These are phyloP conservation scores for Botrytis cinerea DNA, from an alignment of 2,329 filamentous ascomycete genomes.

Conservation along the genomic window DNA sequence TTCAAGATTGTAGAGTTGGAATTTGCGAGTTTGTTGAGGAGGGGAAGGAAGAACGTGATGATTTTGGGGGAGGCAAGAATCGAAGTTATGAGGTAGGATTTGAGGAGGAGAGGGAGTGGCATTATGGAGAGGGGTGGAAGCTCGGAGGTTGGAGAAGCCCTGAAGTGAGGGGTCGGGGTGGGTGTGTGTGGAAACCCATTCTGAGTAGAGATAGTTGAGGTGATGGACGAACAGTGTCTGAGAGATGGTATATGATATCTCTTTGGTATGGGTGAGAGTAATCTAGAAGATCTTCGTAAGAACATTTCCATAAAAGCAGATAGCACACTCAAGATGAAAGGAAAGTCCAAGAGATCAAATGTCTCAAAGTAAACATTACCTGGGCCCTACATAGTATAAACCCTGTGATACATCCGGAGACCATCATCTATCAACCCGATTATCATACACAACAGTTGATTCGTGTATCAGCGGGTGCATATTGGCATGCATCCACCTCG, in stretches of 20 bases:
- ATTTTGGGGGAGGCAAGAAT: conserved; percentile 25
- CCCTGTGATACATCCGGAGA: not conserved
- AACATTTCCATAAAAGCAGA: not conserved
- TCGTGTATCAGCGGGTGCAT: conserved; percentile 11
- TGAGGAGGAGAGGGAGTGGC: conserved; percentile 23
- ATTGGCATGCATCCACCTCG: not conserved
- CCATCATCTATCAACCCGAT: not conserved
- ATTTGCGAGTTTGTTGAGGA: conserved; percentile 22
- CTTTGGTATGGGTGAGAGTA: not conserved
- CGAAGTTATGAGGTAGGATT: conserved; percentile 23
- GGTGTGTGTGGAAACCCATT: conserved; percentile 4
- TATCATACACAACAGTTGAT: not conserved
- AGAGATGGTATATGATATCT: not conserved
- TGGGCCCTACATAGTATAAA: not conserved
- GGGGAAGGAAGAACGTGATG: conserved; percentile 22
- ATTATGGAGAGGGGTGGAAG: conserved; percentile 27
- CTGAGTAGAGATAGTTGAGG: not conserved
- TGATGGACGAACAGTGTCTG: not conserved
- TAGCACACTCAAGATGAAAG: not conserved
- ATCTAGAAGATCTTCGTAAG: not conserved
- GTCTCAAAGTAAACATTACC: not conserved
- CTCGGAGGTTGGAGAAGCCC: not conserved
- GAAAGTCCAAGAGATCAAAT: not conserved
- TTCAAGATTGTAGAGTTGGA: conserved; percentile 27
- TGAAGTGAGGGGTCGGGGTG: not conserved